These are phyloP conservation scores for Pluteus cervinus DNA, from an alignment of 768 basidiomycete species.

Conservation along the genomic window DNA sequence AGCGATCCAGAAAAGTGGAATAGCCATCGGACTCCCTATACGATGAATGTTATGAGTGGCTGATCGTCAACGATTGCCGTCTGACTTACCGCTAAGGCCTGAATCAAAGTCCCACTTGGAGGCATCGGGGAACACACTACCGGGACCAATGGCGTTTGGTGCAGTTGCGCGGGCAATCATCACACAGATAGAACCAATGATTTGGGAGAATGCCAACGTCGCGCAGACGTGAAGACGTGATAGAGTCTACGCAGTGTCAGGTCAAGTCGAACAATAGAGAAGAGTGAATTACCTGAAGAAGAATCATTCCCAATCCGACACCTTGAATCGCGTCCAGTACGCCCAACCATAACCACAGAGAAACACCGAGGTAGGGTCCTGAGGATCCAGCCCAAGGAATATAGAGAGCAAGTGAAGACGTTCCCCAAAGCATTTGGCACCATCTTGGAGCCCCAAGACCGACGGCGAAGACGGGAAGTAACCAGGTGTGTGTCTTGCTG, in stretches of 20 bases:
- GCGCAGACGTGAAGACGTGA: slow-evolving; percentile 93
- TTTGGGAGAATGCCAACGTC: slow-evolving; percentile 84
- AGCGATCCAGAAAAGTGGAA: slow-evolving; percentile 86
- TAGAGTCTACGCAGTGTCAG: slow-evolving; percentile 49
- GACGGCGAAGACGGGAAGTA: slow-evolving; percentile 91
- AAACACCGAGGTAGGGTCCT: slow-evolving; percentile 86
- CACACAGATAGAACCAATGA: slow-evolving; percentile 85
- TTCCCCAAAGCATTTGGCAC: slow-evolving; percentile 99
- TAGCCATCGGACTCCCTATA: slow-evolving; percentile 72
- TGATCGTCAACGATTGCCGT: too few species aligned
- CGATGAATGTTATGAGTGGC: slow-evolving; percentile 4
- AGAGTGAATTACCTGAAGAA: slow-evolving; percentile 53
- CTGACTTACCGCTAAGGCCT: slow-evolving; percentile 53
- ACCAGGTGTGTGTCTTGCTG: slow-evolving; percentile 93
- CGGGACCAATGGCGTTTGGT: slow-evolving; percentile 84
- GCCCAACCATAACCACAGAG: slow-evolving; percentile 93
- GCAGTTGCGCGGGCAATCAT: slow-evolving; percentile 91
- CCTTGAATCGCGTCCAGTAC: slow-evolving; percentile 93
- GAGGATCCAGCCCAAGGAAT: slow-evolving; percentile 87
- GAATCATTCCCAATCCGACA: slow-evolving; percentile 89
- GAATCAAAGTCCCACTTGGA: slow-evolving; percentile 85
- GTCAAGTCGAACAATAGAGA: slow-evolving; percentile 15
- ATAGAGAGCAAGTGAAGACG: slow-evolving; percentile 87
- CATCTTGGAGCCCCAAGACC: slow-evolving; percentile 91
- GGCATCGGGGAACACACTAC: slow-evolving; percentile 86